phyloP scores from a whole-genome alignment of 2,329 filamentous ascomycete genomes.

The Blastomyces parvus region DNA sequence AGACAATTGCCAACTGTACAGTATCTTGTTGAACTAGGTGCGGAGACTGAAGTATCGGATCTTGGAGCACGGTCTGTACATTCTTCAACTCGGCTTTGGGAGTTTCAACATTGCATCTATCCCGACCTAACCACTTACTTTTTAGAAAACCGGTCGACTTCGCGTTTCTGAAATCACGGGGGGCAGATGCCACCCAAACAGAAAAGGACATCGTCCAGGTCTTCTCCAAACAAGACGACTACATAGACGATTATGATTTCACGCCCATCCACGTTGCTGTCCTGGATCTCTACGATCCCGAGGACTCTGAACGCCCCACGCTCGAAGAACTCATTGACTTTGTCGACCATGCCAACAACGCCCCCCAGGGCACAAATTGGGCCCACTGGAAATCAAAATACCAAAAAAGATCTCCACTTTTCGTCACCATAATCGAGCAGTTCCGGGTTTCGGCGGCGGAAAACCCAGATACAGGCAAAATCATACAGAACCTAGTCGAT shows the following conservation, averaged over 20 bases:
- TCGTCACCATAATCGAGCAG: slow-evolving; percentile 14
- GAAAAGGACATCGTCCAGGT: slow-evolving; percentile 16
- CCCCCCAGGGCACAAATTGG: slow-evolving; percentile 15
- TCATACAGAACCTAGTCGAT: slow-evolving; percentile 16
- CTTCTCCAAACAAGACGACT: slow-evolving; percentile 16
- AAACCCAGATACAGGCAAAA: slow-evolving; percentile 13
- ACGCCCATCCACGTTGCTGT: slow-evolving; percentile 16
- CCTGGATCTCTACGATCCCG: slow-evolving; percentile 15
- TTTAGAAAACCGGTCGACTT: slow-evolving; percentile 15
- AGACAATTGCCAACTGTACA: slow-evolving; percentile 15
- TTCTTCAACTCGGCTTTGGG: not conserved
- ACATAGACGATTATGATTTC: slow-evolving; percentile 15
- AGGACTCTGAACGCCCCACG: slow-evolving; percentile 14
- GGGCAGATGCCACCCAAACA: slow-evolving; percentile 10
- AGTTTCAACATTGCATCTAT: not conserved
- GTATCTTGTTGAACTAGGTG: slow-evolving; percentile 14
- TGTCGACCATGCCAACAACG: slow-evolving; percentile 15
- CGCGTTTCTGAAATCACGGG: slow-evolving; percentile 14
- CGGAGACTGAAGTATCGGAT: slow-evolving; percentile 14
- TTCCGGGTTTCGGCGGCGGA: slow-evolving; percentile 14
- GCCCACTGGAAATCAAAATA: slow-evolving; percentile 14
- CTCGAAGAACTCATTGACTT: slow-evolving; percentile 15
- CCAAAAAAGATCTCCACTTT: slow-evolving; percentile 14
- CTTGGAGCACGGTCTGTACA: slow-evolving; percentile 12
- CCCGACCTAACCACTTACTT: not conserved